phyloP scores from a whole-genome alignment of 2,329 filamentous ascomycete species.

The Fusarium austroafricanum region DNA sequence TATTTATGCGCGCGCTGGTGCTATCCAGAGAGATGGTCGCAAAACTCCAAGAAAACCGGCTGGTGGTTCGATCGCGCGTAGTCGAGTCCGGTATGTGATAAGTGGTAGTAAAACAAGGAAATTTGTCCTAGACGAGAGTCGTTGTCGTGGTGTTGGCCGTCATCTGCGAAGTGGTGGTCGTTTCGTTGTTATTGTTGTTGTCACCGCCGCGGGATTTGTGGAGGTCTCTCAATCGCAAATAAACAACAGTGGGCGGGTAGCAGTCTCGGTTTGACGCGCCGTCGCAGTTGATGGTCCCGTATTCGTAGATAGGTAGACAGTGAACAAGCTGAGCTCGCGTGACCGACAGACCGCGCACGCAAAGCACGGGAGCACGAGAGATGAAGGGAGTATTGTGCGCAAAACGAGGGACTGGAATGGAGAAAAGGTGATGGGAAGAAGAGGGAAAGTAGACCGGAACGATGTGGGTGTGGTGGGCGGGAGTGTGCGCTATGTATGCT shows the following conservation, averaged over 20 bases:
- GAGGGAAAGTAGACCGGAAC: slow-evolving; percentile 41
- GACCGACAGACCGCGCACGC: slow-evolving; percentile 38
- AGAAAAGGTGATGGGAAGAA: slow-evolving; percentile 47
- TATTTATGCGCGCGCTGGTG: slow-evolving; percentile 18
- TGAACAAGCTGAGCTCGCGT: slow-evolving; percentile 34
- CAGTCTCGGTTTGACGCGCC: slow-evolving; percentile 31
- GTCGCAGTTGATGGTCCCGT: slow-evolving; percentile 34
- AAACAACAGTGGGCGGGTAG: slow-evolving; percentile 12
- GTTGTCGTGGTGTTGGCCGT: slow-evolving; percentile 19
- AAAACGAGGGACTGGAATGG: slow-evolving; percentile 53
- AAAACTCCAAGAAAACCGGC: slow-evolving; percentile 23
- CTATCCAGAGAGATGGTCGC: slow-evolving; percentile 11
- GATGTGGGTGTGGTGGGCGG: slow-evolving; percentile 44
- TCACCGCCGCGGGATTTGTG: slow-evolving; percentile 28
- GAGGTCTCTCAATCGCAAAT: slow-evolving; percentile 32
- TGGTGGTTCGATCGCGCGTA: slow-evolving; percentile 12
- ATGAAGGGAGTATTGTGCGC: slow-evolving; percentile 42
- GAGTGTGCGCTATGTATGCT: slow-evolving; percentile 44
- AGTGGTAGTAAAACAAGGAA: slow-evolving; percentile 17
- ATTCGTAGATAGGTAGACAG: neutral
- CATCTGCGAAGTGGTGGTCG: slow-evolving; percentile 18
- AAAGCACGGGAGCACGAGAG: slow-evolving; percentile 37
- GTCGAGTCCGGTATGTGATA: slow-evolving; percentile 15
- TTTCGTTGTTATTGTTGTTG: slow-evolving; percentile 31
- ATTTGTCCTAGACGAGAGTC: slow-evolving; percentile 7